These are phyloP conservation scores for Pachyrhizus erosus DNA, from an alignment of 306 rosid genomes.

Conservation along the genomic window DNA sequence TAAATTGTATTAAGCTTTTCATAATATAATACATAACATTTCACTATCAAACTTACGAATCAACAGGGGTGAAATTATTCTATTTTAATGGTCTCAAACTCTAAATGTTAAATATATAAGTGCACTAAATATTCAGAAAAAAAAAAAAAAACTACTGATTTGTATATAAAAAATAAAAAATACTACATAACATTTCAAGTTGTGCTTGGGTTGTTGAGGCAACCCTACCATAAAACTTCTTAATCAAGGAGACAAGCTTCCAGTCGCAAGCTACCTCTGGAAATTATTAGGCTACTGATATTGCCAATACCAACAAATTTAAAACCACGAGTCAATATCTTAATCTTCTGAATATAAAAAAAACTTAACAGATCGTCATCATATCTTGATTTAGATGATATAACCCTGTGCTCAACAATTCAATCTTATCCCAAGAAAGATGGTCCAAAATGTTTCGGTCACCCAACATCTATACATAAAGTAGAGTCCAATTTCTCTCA, in stretches of 20 bases:
- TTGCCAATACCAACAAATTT: conserved; percentile 14
- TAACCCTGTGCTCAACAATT: conserved; percentile 26
- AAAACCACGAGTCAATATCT: conserved; percentile 18
- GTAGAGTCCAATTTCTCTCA: not conserved
- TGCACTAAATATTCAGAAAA: no score
- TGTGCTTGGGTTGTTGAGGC: conserved; percentile 31
- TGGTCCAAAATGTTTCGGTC: conserved; percentile 8
- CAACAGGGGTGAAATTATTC: no score
- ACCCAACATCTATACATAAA: not conserved
- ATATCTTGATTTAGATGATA: not conserved
- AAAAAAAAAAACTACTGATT: no score
- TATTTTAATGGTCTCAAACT: no score
- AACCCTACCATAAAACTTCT: conserved; percentile 21
- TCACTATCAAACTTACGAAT: no score
- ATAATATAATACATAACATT: not conserved
- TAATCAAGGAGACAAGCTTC: conserved; percentile 13
- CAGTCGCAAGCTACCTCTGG: not conserved
- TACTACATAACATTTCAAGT: not conserved
- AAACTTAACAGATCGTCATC: conserved; percentile 14
- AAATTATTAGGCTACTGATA: conserved; percentile 32
- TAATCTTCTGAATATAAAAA: conserved; percentile 9
- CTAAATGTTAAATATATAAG: no score
- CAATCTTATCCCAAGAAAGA: conserved; percentile 32
- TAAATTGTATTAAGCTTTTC: not conserved
- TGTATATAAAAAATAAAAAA: no score